Evolutionary conservation across 805 yeast genomes (phyloP).

Genomic region (Yarrowia yakushimensis): DNA sequence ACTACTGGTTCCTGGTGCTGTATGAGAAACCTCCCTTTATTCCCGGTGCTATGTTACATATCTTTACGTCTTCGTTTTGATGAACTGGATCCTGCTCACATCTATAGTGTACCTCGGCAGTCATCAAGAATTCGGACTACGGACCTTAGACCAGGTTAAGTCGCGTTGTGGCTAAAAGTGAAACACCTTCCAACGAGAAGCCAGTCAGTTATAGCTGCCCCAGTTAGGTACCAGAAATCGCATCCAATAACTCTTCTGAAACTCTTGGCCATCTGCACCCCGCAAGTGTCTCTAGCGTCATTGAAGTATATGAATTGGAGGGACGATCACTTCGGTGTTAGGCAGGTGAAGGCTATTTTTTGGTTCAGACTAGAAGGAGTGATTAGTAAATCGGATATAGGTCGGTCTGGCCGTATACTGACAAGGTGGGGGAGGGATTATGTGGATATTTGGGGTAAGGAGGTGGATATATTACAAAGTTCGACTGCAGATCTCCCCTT

Average conservation of each 20-base stretch:
- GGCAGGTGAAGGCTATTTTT: not conserved
- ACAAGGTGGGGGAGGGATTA: constrained; percentile 6
- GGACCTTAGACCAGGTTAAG: not conserved
- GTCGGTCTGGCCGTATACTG: not conserved
- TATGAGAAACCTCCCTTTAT: too few species aligned
- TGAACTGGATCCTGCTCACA: too few species aligned
- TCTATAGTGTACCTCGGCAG: not conserved
- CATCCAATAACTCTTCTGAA: not conserved
- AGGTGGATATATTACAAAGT: too few species aligned
- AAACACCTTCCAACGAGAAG: not conserved
- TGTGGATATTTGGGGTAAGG: not conserved
- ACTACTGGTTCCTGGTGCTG: too few species aligned
- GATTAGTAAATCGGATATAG: constrained; percentile 5
- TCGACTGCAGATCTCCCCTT: too few species aligned
- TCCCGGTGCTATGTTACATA: too few species aligned
- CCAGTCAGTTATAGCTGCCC: not conserved
- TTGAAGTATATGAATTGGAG: not conserved
- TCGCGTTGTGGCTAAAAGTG: not conserved
- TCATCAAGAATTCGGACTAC: not conserved
- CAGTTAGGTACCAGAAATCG: not conserved
- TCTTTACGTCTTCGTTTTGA: too few species aligned
- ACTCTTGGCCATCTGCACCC: not conserved
- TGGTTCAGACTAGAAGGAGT: not conserved
- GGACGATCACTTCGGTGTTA: constrained; percentile 12
- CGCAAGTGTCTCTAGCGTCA: not conserved